phyloP scores from a whole-genome alignment of 306 rosid species.

The Dalbergia cochinchinensis region DNA sequence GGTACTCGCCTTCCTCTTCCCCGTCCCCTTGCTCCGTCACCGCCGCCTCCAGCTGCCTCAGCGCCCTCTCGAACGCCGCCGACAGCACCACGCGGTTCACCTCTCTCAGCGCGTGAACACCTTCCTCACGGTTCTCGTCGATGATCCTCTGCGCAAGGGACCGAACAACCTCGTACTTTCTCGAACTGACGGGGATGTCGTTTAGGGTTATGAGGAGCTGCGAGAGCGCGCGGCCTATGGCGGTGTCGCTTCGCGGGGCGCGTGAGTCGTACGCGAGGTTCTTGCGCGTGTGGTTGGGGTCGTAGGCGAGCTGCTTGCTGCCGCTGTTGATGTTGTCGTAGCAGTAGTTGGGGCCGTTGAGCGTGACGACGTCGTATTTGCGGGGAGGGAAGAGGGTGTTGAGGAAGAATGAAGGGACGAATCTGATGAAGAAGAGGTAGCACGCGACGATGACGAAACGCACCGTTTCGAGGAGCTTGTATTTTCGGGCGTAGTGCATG shows the following conservation, averaged over 20 bases:
- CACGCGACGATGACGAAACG: slow-evolving; percentile 49
- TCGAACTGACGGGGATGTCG: slow-evolving; percentile 74
- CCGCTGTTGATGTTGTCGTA: too few species aligned
- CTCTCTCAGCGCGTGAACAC: slow-evolving; percentile 55
- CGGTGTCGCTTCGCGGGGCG: slow-evolving; percentile 43
- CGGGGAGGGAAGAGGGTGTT: background rate
- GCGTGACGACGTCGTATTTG: slow-evolving; percentile 12
- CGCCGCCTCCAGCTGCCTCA: slow-evolving; percentile 59
- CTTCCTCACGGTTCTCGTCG: slow-evolving; percentile 62
- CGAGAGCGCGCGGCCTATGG: slow-evolving; percentile 73
- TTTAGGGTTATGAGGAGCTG: slow-evolving; percentile 64
- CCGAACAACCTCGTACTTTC: slow-evolving; percentile 79
- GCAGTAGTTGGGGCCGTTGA: background rate
- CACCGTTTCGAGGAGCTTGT: slow-evolving; percentile 57
- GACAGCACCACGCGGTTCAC: slow-evolving; percentile 66
- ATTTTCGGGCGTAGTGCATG: slow-evolving; percentile 39
- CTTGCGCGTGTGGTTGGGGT: background rate
- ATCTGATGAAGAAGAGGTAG: slow-evolving; percentile 59
- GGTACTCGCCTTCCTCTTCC: slow-evolving; percentile 34
- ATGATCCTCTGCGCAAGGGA: slow-evolving; percentile 71
- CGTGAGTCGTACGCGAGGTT: background rate
- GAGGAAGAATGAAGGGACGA: slow-evolving; percentile 54
- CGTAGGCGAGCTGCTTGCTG: background rate
- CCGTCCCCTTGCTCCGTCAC: slow-evolving; percentile 25
- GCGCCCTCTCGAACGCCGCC: slow-evolving; percentile 61